Percentiles rank a stretch among this genome's conserved stretches.
Conservation (phyloP, 106 monocot species). For the Acanthochlamys bracteata region DNA sequence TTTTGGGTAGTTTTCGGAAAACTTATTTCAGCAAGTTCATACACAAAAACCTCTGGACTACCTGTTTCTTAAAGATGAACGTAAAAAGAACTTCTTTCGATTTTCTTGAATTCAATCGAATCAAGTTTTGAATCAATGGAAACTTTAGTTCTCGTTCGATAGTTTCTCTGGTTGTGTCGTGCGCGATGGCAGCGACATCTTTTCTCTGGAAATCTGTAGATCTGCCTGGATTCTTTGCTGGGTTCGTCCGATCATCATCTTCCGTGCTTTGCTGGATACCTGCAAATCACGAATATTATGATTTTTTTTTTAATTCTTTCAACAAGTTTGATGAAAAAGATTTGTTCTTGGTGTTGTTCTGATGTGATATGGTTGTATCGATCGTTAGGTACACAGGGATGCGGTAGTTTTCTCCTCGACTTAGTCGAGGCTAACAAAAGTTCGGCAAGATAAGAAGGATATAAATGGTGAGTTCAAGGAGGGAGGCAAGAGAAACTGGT, state of each 20-base stretch:
- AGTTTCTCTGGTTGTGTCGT: neutral
- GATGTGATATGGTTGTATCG: no score
- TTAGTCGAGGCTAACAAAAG: slow-evolving; percentile 14
- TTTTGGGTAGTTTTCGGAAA: no score
- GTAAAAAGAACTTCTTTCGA: no score
- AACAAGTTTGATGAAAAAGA: neutral
- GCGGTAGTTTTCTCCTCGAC: slow-evolving; percentile 12
- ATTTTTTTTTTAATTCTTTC: neutral
- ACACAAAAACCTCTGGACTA: no score
- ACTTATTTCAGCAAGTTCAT: no score
- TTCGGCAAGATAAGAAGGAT: slow-evolving; percentile 10
- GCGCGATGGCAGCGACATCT: neutral
- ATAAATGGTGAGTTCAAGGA: slow-evolving; percentile 14
- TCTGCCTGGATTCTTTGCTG: slow-evolving; percentile 1
- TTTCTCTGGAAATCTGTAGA: slow-evolving; percentile 3
- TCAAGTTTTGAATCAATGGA: no score
- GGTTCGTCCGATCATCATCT: slow-evolving; percentile 2
- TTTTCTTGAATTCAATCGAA: no score
- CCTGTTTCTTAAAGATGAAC: no score
- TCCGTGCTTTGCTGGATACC: slow-evolving; percentile 5
- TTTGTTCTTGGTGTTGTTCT: neutral
- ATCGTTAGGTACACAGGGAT: slow-evolving; percentile 6
- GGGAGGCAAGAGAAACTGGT: slow-evolving; percentile 13
- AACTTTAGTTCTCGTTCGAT: no score
- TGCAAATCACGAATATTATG: neutral